Evolutionary conservation across 371 early-diverging fungal genomes (phyloP), one percentile per base, ranked within the genome.

Genomic region (Entomophthora muscae): DNA sequence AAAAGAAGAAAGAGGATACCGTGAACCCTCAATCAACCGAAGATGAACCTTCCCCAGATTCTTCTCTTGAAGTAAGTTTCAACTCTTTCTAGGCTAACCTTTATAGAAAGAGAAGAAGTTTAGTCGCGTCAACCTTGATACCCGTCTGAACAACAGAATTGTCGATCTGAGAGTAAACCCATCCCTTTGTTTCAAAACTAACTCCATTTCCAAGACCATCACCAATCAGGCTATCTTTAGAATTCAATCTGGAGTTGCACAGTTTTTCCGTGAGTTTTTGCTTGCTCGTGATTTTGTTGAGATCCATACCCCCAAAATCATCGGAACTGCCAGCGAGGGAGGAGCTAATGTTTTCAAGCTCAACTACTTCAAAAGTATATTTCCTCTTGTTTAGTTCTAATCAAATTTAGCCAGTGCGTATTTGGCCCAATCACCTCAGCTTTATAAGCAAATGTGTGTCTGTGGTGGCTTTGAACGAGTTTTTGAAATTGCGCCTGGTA

Each of bases 391-490:
- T 28, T 23, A n/a, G 30, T 53, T 24, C 21, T 52, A 51, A 32
- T 55, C 28, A 29, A 22, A 5, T 0, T 17, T 70, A 83, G 84
- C 75, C 31, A 80, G 79, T 31, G 99, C 99, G 1, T 98, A 74
- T 77, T 79, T 99, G 56, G 99, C 99, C 29, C 99, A 99, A 76
- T 95, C 97, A 23, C 99, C 99, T 58, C 99, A 99, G 81, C 82
- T 99, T 62, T 98, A 98, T 83, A 99, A 99, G 85, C 99, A 99
- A 77, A 98, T 98, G 96, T 90, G 90, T 70, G 91, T 99, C 69
- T 91, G 93, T 69, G 87, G 98, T 61, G 99, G 98, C 73, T 91
- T 99, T 69, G 97, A 93, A 66, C 83, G 89, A 27, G 99, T 99
- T 13, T 99, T 87, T 77, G 99, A 99, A 76, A 95, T 99, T 68